phyloP scores from a whole-genome alignment of 257 asterid species.

The Solanum pennellii region DNA sequence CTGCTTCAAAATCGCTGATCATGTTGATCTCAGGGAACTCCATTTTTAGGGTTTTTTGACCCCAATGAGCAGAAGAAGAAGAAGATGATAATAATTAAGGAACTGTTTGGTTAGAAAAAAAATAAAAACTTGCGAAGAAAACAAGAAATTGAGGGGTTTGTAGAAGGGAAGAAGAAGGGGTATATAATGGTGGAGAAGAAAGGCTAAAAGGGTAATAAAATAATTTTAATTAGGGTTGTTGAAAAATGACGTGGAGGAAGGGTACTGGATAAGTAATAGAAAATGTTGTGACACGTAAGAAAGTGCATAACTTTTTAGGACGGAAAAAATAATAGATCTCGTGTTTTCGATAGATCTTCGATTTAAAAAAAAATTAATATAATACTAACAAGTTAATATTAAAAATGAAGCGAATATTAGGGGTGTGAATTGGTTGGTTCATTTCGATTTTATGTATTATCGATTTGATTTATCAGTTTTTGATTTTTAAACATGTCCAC shows the following conservation, averaged over 20 bases:
- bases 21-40: slow-evolving; percentile 22
- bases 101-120: background rate
- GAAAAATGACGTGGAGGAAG: background rate
- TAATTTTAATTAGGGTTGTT: background rate
- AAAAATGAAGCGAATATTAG: too few species aligned
- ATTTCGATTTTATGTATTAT: accelerated
- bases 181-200: background rate
- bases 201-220: background rate
- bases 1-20: slow-evolving; percentile 62
- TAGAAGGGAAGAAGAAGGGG: background rate
- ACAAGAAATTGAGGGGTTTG: background rate
- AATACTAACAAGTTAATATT: too few species aligned
- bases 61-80: background rate
- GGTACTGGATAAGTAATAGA: slow-evolving; percentile 9
- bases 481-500: too few species aligned
- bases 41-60: background rate
- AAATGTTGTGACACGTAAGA: background rate
- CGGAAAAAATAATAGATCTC: background rate
- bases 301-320: background rate
- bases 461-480: too few species aligned
- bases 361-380: too few species aligned
- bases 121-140: background rate
- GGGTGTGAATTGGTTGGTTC: too few species aligned
- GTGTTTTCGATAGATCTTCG: too few species aligned
- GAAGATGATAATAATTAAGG: background rate